Evolutionary conservation across 2,329 filamentous ascomycete species (phyloP), one percentile per base, ranked within the genome.

Genomic region (Colletotrichum simmondsii): DNA sequence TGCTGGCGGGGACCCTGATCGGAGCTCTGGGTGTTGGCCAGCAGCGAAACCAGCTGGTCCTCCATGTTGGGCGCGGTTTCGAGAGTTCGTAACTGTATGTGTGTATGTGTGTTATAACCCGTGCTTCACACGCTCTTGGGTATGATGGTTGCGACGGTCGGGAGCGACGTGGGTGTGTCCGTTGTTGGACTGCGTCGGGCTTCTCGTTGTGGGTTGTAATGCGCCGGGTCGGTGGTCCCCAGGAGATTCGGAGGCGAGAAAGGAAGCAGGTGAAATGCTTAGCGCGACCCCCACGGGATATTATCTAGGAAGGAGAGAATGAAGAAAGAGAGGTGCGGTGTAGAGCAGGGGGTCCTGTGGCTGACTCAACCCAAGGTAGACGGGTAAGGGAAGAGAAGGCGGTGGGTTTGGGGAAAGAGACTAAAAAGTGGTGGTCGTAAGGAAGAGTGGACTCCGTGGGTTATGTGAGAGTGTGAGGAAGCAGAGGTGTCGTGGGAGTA

Each of bases 21-120:
- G 73, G 93, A 79, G 75, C 92, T 92, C 85, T 97, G 95, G 62
- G 95, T 97, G 84, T 95, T 94, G 79, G 93, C 91, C 76, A 99
- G 92, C 82, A 98, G 90, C 83, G 92, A 92, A 78, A 97, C 92
- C 83, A 99, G 91, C 87, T 97, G 92, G 85, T 97, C 93, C 89
- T 98, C 95, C 95, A 98, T 98, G 78, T 80, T 85, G 35, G 54
- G 35, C 37, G 26, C 35, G 64, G 37, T 54, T 59, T 66, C 66
- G 14, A 53, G 5, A n/a, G 54, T 10, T 30, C 42, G 42, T 49
- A 3, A 49, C 42, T n/a, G 42, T n/a, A 49, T n/a, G 42, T 49
- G 19, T 49, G 19, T 22, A 37, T 52, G 62, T 52, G 62, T 52
- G 49, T 60, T 46, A 42, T 65, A 26, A 56, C 35, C 22, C 16